Base-by-base conservation (phyloP, 441 rosid species). In the Pelargonium myrrhifolium region DNA sequence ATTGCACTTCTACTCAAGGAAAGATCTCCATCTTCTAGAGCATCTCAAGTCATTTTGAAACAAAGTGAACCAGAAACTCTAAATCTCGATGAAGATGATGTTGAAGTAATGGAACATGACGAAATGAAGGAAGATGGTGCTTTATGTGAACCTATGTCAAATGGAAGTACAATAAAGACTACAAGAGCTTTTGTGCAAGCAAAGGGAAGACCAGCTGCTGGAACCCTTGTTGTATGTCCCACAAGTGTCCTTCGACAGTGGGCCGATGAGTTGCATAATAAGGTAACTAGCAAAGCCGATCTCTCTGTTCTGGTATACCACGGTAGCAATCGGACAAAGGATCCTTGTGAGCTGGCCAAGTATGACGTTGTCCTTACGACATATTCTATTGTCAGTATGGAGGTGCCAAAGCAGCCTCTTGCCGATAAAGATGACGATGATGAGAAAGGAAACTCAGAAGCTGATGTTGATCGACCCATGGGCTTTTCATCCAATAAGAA, bases 241-340 rank as follows among this genome's bases (percentile, higher is more conserved):
- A 89, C 96, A n/a, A 93, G 99, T 81, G 97, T 93, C 40, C 74
- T 93, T 78, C 87, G 99, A 15, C 99, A 93, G 73, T 93, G 99
- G 99, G 86, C 80, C 9, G 96, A 91, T 26, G 99, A 93, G 77
- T 74, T 93, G 76, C 83, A 72, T n/a, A 87, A 77, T 78, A 93
- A 93, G 82, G 97, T 93, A 66, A 76, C 89, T 2, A 74, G 74
- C 35, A 74, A 86, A 79, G 96, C 88, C 51, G 81, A 76, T 64
- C 84, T 92, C 59, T 71, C 90, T 35, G 88, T 92, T 72, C 85
- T 92, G 22, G 87, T 92, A 55, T 92, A 92, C 78, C 93, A 92
- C 66, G 98, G 98, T 65, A 74, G 87, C 79, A 83, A 73, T 77
- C 85, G 98, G 74, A 89, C 98, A 17, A 92, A 81, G 77, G 95